Evolutionary conservation across 2,329 filamentous ascomycete genomes (phyloP), one percentile per base, ranked within the genome.

Genomic region (Chaetoscypha palmicola): DNA sequence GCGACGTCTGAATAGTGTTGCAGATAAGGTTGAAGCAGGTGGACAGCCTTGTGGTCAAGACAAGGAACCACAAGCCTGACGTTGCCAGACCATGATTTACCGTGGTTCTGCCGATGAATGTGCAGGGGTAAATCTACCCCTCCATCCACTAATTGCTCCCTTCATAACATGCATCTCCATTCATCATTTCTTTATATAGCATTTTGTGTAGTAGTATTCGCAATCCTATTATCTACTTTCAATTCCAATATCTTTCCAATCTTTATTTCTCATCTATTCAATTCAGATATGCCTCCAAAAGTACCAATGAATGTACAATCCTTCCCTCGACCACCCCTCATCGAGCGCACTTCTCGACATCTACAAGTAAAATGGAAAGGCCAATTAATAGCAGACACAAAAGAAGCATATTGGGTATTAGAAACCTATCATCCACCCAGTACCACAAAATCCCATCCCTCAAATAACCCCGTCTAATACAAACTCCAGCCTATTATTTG

Each of bases 381-480:
- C 16, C 62, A 71, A 35, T 63, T 69, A 38, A 71, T 81, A 48
- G 77, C 75, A 9, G 74, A 81, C 33, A 79, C 77, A 5, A 71
- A 65, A 43, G 44, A 30, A 46, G 50, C 24, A 45, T 56, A 40
- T 53, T 60, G 21, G 58, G 58, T 20, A 50, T 55, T 47, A 49
- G 52, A 41, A 53, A 51, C 48, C 50, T 60, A 90, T 58, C 79
- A 91, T 53, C 74, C 77, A 24, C 78, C 77, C 4, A 79, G 73
- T 76, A 55, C 28, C 28, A 32, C 21, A 14, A 17, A 36, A 33
- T 22, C 21, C 28, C 20, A 12, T 28, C n/a, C 19, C 34, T 26
- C 7, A 9, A 10, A 19, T 14, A 28, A 7, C 33, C 26, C 11
- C 38, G 34, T 21, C 36, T 52, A 41, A 48, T 36, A 24, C 9